These are phyloP conservation scores for Chlorophyllum brunneum DNA, from an alignment of 768 basidiomycete species.

Conservation along the genomic window DNA sequence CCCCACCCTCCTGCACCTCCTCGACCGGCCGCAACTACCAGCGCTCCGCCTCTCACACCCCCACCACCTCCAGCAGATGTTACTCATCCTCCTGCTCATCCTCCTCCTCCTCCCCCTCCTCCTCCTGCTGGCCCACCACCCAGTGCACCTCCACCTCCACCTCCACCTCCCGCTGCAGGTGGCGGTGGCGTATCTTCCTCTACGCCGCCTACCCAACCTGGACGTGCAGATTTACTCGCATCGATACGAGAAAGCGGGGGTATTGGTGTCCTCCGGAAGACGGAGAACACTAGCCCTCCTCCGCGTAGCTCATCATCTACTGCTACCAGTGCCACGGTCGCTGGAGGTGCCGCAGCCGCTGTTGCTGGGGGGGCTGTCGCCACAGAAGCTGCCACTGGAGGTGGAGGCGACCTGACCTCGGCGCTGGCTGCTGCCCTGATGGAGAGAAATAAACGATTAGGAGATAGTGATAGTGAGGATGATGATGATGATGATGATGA, in stretches of 20 bases:
- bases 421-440: constrained; percentile 82
- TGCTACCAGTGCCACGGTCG: constrained; percentile 29
- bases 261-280: constrained; percentile 64
- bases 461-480: constrained; percentile 81
- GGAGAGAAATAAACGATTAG: constrained; percentile 82
- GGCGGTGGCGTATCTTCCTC: constrained; percentile 24
- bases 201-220: constrained; percentile 53
- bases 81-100: constrained; percentile 30
- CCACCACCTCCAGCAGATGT: constrained; percentile 24
- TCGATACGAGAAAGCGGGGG: constrained; percentile 78
- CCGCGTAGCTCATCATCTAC: constrained; percentile 29
- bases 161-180: constrained; percentile 38
- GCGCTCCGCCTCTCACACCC: constrained; percentile 26
- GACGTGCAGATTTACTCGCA: constrained; percentile 63
- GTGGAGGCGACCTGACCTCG: constrained; percentile 73
- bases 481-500: constrained; percentile 74
- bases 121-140: too few species aligned
- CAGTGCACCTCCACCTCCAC: constrained; percentile 26
- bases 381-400: constrained; percentile 32
- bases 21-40: constrained; percentile 14
- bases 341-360: constrained; percentile 29
- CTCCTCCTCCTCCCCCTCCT: constrained; percentile 35
- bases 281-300: constrained; percentile 34
- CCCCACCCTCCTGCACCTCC: constrained; percentile 37
- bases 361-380: constrained; percentile 33